Percentiles rank a stretch among this genome's conserved stretches.
These are phyloP conservation scores for Dittrichia graveolens DNA, from an alignment of 129 eudicot genomes.

Conservation along the genomic window DNA sequence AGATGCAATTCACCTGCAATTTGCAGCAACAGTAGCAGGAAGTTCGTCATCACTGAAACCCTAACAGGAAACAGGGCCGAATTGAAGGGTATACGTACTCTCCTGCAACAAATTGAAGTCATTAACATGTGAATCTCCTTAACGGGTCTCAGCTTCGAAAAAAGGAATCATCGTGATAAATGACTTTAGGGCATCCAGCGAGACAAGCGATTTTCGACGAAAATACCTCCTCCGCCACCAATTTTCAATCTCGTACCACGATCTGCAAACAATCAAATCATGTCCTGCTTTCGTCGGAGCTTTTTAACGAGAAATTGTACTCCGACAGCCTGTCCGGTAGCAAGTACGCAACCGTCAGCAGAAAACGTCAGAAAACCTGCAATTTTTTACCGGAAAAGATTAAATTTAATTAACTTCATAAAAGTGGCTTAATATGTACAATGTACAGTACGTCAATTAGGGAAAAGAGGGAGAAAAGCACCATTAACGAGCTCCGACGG, in stretches of 20 bases:
- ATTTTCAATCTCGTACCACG: slow-evolving; percentile 66
- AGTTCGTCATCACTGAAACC: slow-evolving; percentile 53
- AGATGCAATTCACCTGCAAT: slow-evolving; percentile 52
- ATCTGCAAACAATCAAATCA: slow-evolving; percentile 60
- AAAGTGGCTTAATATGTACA: not conserved
- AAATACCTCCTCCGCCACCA: slow-evolving; percentile 53
- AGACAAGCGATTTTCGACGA: slow-evolving; percentile 60
- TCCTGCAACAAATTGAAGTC: slow-evolving; percentile 48
- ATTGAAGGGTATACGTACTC: slow-evolving; percentile 10
- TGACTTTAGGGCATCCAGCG: slow-evolving; percentile 29
- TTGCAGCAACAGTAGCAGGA: slow-evolving; percentile 38
- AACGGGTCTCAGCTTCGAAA: too few species aligned
- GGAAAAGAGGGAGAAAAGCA: not conserved
- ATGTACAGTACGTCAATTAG: not conserved
- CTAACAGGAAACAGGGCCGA: not conserved
- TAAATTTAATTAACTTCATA: not conserved
- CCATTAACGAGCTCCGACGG: slow-evolving; percentile 28
- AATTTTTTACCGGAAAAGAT: not conserved
- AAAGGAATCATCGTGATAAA: too few species aligned
- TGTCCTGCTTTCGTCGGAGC: slow-evolving; percentile 47
- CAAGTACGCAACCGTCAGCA: slow-evolving; percentile 37
- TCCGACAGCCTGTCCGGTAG: slow-evolving; percentile 54
- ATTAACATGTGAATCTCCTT: slow-evolving; percentile 42
- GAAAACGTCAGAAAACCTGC: slow-evolving; percentile 5
- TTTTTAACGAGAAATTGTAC: slow-evolving; percentile 55